These are phyloP conservation scores for Copromyces sp. DNA, from an alignment of 495 filamentous ascomycete genomes.

Conservation along the genomic window DNA sequence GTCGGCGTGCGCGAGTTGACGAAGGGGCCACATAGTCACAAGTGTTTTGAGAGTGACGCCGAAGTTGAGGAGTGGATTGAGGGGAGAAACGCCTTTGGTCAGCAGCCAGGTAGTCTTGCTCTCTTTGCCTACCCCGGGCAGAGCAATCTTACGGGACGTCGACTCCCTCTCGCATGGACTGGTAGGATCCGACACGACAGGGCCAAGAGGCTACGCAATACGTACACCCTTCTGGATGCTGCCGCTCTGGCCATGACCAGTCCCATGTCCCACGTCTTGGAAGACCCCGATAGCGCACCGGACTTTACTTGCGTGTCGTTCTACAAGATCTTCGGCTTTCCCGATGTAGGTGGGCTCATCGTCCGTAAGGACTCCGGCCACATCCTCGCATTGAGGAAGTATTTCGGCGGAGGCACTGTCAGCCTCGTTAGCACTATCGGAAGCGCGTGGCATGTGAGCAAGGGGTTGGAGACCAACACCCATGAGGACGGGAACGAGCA, in stretches of 20 bases:
- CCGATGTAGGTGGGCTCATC: slow-evolving; percentile 62
- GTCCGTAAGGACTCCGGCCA: slow-evolving; percentile 53
- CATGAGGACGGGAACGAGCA: not conserved
- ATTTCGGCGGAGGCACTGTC: slow-evolving; percentile 73
- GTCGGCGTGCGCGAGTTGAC: slow-evolving; percentile 60
- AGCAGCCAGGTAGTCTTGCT: slow-evolving; percentile 26
- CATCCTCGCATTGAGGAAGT: slow-evolving; percentile 51
- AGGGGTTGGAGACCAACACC: slow-evolving; percentile 28
- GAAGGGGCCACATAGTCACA: slow-evolving; percentile 28
- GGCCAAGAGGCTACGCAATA: slow-evolving; percentile 31
- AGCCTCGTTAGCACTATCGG: slow-evolving; percentile 52
- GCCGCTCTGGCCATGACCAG: slow-evolving; percentile 62
- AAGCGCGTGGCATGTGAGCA: slow-evolving; percentile 55
- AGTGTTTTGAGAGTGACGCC: slow-evolving; percentile 51
- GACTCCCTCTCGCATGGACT: slow-evolving; percentile 54
- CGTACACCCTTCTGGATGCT: slow-evolving; percentile 61
- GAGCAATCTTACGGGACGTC: slow-evolving; percentile 67
- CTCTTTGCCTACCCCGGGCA: slow-evolving; percentile 72
- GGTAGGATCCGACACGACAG: slow-evolving; percentile 31
- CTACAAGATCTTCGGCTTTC: slow-evolving; percentile 79
- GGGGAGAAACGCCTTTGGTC: slow-evolving; percentile 16
- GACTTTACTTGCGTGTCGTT: slow-evolving; percentile 66
- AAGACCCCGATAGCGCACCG: slow-evolving; percentile 47
- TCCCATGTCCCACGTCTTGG: slow-evolving; percentile 46
- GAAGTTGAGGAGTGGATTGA: slow-evolving; percentile 58